Conservation (phyloP, 2,329 filamentous ascomycete genomes). For the Penicillium verrucosum region DNA sequence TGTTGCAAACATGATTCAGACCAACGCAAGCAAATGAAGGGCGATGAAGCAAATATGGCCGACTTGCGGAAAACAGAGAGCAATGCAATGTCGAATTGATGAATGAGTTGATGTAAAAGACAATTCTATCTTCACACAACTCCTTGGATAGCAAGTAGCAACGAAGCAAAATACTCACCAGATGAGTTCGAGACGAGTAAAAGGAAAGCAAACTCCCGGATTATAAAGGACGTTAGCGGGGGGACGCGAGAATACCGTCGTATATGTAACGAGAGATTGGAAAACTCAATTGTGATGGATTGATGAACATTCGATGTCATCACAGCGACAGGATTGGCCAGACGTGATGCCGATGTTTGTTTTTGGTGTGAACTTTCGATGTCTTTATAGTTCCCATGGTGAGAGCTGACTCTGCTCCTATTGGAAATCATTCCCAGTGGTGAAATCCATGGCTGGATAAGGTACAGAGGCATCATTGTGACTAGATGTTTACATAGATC, state of each 20-base stretch:
- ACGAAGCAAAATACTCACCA: neutral
- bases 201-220: neutral
- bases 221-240: neutral
- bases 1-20: conserved; percentile 20
- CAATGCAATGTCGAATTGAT: neutral
- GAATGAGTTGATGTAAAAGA: neutral
- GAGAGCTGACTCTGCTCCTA: conserved; percentile 3
- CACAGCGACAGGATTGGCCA: neutral
- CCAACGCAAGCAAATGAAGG: neutral
- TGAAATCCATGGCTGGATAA: conserved; percentile 4
- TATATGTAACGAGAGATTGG: conserved; percentile 17
- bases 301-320: conserved; percentile 24
- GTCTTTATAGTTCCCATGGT: conserved; percentile 7
- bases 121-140: neutral
- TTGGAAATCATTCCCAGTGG: conserved; percentile 16
- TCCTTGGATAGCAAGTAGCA: neutral
- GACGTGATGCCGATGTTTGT: neutral
- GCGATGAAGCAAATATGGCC: neutral
- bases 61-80: neutral
- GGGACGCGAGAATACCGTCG: neutral
- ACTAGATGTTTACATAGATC: conserved; percentile 16
- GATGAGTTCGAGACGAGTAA: neutral
- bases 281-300: conserved; percentile 6
- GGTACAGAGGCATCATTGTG: conserved; percentile 16
- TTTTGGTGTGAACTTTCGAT: conserved; percentile 1